A percentile compares a stretch with the other conserved stretches of the same genome.
Conservation (phyloP, 257 asterid species). For the Petunia axillaris region DNA sequence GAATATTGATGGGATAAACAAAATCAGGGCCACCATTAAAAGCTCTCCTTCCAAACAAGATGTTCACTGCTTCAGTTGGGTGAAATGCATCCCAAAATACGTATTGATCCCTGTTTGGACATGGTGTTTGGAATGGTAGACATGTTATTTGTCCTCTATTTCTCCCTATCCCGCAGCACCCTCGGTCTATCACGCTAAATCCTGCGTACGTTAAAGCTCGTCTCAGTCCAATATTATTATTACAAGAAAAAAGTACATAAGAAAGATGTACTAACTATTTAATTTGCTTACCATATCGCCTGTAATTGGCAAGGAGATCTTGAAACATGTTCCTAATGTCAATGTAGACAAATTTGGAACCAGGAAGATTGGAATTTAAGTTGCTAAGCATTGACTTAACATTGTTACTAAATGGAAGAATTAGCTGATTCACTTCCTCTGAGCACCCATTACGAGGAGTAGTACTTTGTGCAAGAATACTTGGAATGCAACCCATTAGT, state of each 20-base stretch:
- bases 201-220: constrained; percentile 32
- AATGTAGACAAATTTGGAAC: constrained; percentile 56
- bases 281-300: constrained; percentile 56
- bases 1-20: constrained; percentile 29
- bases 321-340: constrained; percentile 70
- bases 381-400: constrained; percentile 66
- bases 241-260: neutral
- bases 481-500: constrained; percentile 86
- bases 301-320: constrained; percentile 69
- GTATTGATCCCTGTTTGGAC: constrained; percentile 44
- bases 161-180: constrained; percentile 42
- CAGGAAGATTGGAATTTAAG: constrained; percentile 68
- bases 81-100: constrained; percentile 55
- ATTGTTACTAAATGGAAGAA: constrained; percentile 68
- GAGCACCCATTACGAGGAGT: constrained; percentile 49
- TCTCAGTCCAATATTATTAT: neutral
- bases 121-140: constrained; percentile 31
- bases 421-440: constrained; percentile 61
- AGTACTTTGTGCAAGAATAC: constrained; percentile 67
- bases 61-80: constrained; percentile 45
- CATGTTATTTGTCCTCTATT: constrained; percentile 37
- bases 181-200: constrained; percentile 41
- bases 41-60: constrained; percentile 34
- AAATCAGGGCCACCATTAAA: constrained; percentile 31
- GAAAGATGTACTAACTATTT: neutral